A percentile compares a stretch with the other conserved stretches of the same genome.
Conservation (phyloP, 2,329 filamentous ascomycete species). For the Helotiales sp. region DNA sequence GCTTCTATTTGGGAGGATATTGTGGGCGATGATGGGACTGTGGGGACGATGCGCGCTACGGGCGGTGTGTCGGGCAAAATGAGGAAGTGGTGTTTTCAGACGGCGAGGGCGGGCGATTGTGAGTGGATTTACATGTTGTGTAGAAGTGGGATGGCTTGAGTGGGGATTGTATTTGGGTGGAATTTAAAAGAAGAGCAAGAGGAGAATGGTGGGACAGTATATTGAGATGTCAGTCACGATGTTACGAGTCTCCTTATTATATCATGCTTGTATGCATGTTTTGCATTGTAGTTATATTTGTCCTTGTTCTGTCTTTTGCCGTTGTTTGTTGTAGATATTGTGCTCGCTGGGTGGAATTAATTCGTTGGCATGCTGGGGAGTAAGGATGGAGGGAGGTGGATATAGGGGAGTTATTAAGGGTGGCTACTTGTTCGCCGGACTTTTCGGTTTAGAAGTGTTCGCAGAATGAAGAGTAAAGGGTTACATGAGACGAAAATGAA, state of each 20-base stretch:
- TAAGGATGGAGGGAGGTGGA: no score
- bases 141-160: slow-evolving; percentile 14
- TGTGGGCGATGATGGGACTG: slow-evolving; percentile 35
- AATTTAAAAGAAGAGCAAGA: not conserved
- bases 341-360: not conserved
- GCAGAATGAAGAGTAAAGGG: no score
- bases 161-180: not conserved
- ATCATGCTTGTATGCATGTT: not conserved
- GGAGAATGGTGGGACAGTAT: not conserved
- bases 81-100: slow-evolving; percentile 40
- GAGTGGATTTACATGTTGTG: slow-evolving; percentile 38
- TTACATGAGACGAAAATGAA: no score
- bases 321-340: not conserved
- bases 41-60: slow-evolving; percentile 33
- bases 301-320: not conserved
- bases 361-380: no score
- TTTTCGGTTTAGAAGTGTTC: no score
- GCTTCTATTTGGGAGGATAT: slow-evolving; percentile 41
- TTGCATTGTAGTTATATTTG: slow-evolving; percentile 6
- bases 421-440: no score
- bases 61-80: slow-evolving; percentile 38
- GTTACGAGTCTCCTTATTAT: not conserved
- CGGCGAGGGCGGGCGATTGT: slow-evolving; percentile 33
- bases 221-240: not conserved
- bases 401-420: not conserved